Conservation (phyloP, 129 eudicot species). For the Artemisia argyi region DNA sequence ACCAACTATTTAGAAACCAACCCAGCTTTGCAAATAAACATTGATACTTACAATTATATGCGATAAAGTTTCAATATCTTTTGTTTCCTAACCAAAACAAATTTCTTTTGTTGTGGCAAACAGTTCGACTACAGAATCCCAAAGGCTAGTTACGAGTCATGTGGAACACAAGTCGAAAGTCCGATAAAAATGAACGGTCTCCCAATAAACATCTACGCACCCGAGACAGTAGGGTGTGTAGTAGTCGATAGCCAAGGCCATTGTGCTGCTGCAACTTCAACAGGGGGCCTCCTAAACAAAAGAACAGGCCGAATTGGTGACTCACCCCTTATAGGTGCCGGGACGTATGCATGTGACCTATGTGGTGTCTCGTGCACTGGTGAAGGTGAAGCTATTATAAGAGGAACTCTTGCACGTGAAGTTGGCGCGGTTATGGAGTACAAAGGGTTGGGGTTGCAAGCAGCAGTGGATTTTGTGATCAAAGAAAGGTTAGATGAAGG, state of each 20-base stretch:
- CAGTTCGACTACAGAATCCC: constrained; percentile 92
- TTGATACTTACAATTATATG: no score
- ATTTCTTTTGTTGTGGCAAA: background rate
- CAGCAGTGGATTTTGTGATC: constrained; percentile 87
- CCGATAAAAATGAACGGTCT: constrained; percentile 77
- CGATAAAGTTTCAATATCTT: no score
- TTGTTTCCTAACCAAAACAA: no score
- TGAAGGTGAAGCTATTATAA: constrained; percentile 93
- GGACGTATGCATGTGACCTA: constrained; percentile 79
- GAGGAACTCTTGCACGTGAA: constrained; percentile 88
- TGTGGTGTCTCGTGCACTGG: constrained; percentile 96
- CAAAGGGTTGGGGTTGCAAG: constrained; percentile 75
- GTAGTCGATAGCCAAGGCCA: constrained; percentile 81
- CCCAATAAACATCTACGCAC: constrained; percentile 72
- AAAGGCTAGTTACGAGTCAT: constrained; percentile 39
- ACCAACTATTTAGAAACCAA: no score
- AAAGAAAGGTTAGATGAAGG: constrained; percentile 79
- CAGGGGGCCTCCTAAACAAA: constrained; percentile 95
- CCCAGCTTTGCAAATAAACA: no score
- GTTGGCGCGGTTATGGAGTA: constrained; percentile 99
- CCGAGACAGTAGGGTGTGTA: constrained; percentile 95
- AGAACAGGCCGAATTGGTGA: constrained; percentile 87
- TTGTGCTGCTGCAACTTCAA: constrained; percentile 96
- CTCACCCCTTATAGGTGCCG: constrained; percentile 85
- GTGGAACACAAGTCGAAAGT: constrained; percentile 51